These are phyloP conservation scores for Fennellomyces sp. DNA, from an alignment of 371 early-diverging fungal genomes.

Conservation along the genomic window DNA sequence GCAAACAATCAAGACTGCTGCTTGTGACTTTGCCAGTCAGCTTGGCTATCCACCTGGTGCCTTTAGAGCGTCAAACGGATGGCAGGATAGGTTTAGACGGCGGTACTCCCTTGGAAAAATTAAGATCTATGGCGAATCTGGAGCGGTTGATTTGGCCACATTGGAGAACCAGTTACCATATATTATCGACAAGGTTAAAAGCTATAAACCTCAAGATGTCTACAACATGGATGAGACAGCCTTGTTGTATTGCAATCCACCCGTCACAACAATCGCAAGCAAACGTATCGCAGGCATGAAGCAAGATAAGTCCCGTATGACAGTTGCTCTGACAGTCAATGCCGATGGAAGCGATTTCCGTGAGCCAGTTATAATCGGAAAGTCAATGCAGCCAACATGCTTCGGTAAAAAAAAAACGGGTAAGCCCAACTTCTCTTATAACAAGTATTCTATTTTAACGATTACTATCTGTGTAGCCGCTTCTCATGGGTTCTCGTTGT, in stretches of 20 bases:
- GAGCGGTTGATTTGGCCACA: background rate
- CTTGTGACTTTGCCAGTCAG: background rate
- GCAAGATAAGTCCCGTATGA: conserved; percentile 8
- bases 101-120: background rate
- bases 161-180: background rate
- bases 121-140: background rate
- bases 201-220: background rate
- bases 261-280: background rate
- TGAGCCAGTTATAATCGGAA: conserved; percentile 3
- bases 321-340: conserved; percentile 9
- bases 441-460: background rate
- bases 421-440: background rate
- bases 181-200: background rate
- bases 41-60: background rate
- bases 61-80: background rate
- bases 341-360: conserved; percentile 8
- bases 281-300: conserved; percentile 1
- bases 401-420: conserved; percentile 6
- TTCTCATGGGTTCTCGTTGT: background rate
- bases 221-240: conserved; percentile 13
- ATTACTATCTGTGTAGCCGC: background rate
- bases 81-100: background rate
- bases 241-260: background rate
- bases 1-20: background rate
- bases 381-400: background rate